Conservation (phyloP, 148 eudicot species). For the Polygonum aviculare region DNA sequence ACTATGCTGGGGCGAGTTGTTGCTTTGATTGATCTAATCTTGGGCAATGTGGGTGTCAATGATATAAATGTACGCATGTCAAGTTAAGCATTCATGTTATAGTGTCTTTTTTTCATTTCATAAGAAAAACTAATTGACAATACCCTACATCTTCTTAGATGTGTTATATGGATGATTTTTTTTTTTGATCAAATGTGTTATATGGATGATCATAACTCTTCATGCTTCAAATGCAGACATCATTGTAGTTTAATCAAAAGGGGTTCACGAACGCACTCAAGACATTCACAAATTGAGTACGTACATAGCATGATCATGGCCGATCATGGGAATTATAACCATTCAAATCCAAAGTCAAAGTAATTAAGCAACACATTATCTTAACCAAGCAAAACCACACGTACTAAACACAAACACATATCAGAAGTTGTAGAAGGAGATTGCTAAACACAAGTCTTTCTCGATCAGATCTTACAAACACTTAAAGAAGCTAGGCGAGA, state of each 20-base stretch:
- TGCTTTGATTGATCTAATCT: too few relatives aligned
- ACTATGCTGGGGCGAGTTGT: too few relatives aligned
- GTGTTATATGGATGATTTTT: too few relatives aligned
- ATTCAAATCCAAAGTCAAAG: background rate
- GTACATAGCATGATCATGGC: constrained; percentile 6
- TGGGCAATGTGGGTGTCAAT: too few relatives aligned
- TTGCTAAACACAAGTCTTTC: constrained; percentile 3
- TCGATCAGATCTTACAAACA: background rate
- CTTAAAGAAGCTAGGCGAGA: background rate
- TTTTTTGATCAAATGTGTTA: background rate
- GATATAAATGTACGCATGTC: too few relatives aligned
- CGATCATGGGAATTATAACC: background rate
- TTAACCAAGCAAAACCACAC: background rate
- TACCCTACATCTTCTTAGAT: too few relatives aligned
- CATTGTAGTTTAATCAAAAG: background rate
- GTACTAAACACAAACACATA: background rate
- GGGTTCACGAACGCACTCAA: background rate
- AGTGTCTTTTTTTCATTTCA: too few relatives aligned
- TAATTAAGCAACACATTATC: background rate
- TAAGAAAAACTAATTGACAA: too few relatives aligned
- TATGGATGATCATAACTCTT: background rate
- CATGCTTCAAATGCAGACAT: background rate
- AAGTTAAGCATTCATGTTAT: too few relatives aligned
- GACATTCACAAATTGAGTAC: background rate
- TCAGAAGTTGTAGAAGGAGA: constrained; percentile 3